A percentile compares a stretch with the other conserved stretches of the same genome.
Evolutionary conservation across 2,329 filamentous ascomycete genomes (phyloP).

Genomic region (Rhytidhysteron rufulum): DNA sequence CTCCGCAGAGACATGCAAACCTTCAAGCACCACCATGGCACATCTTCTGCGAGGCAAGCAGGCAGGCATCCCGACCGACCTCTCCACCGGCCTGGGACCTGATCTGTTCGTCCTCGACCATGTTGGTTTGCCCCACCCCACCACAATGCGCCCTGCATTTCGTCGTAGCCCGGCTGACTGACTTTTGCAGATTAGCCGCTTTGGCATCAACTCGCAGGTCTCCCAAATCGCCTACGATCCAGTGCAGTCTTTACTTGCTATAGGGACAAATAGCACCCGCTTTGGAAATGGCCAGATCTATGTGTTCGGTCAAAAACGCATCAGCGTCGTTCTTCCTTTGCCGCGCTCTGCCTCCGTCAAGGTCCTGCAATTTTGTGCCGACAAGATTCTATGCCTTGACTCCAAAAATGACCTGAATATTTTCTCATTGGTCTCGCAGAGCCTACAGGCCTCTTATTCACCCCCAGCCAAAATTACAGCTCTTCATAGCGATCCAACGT

Average conservation of each 20-base stretch:
- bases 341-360: constrained; percentile 70
- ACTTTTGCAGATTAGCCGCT: constrained; percentile 62
- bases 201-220: constrained; percentile 65
- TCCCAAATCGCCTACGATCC: constrained; percentile 89
- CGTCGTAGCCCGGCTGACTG: no score
- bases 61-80: constrained; percentile 84
- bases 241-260: constrained; percentile 85
- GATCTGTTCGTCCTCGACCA: constrained; percentile 82
- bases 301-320: constrained; percentile 76
- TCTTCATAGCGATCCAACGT: constrained; percentile 77
- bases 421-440: constrained; percentile 72
- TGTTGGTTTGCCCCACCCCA: constrained; percentile 40
- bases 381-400: constrained; percentile 81
- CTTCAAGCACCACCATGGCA: constrained; percentile 61
- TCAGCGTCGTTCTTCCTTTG: constrained; percentile 70
- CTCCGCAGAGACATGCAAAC: neutral
- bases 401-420: constrained; percentile 79
- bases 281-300: constrained; percentile 87
- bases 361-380: constrained; percentile 76
- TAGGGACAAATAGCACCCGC: constrained; percentile 83
- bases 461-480: constrained; percentile 72
- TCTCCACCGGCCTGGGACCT: constrained; percentile 75
- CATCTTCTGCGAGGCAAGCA: constrained; percentile 89
- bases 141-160: constrained; percentile 11
- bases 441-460: constrained; percentile 64